Evolutionary conservation across 1,139 yeast genomes (phyloP).

Genomic region (Debaryomyces sp.): DNA sequence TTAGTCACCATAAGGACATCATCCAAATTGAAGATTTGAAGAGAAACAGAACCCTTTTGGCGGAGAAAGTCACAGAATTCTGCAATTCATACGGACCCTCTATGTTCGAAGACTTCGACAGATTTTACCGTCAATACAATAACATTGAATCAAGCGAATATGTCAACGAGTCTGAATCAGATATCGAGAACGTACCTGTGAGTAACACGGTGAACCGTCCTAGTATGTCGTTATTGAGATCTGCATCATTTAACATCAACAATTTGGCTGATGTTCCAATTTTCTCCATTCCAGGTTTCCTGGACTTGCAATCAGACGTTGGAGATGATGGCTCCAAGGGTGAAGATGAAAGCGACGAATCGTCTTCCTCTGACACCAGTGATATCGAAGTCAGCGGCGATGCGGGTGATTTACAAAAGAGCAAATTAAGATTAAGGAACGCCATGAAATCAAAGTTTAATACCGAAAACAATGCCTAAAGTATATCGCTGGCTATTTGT

Average conservation of each 20-base stretch:
- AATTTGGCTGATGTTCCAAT: constrained; percentile 34
- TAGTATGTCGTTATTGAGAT: constrained; percentile 9
- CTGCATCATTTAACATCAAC: constrained; percentile 11
- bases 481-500: not conserved
- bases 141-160: constrained; percentile 12
- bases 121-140: constrained; percentile 34
- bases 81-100: constrained; percentile 78
- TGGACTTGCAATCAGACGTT: not conserved
- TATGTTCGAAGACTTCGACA: constrained; percentile 66
- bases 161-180: constrained; percentile 11
- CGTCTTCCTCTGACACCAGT: not conserved
- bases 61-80: constrained; percentile 62
- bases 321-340: constrained; percentile 7
- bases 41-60: constrained; percentile 53
- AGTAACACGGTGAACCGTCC: constrained; percentile 4
- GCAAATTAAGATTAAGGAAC: constrained; percentile 6
- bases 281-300: constrained; percentile 4
- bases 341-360: constrained; percentile 8
- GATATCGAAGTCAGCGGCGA: constrained; percentile 2
- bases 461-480: not conserved
- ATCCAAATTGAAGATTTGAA: constrained; percentile 55
- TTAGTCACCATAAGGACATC: constrained; percentile 43
- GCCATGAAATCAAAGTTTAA: constrained; percentile 4
- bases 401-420: not conserved
- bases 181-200: constrained; percentile 7